Base-by-base conservation (phyloP, 345 rosid species). In the Sonneratia alba region DNA sequence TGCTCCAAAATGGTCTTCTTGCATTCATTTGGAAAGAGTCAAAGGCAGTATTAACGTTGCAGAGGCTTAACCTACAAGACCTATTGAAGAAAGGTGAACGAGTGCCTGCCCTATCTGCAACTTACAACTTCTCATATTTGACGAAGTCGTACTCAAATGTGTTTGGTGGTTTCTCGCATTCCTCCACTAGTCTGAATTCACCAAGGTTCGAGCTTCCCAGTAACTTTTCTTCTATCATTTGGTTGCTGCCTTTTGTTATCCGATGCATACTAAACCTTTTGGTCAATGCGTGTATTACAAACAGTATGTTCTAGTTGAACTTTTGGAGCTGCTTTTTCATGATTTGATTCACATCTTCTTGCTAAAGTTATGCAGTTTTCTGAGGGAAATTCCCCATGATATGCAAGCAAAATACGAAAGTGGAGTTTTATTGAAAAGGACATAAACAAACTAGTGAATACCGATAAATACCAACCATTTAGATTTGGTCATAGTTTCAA, bases 1-100 rank as follows among this genome's bases (percentile, higher is more conserved):
- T 87, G 40, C 83, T 85, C 72, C 79, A 83, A 67, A 79, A 87
- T 77, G 92, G 87, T 74, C 77, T 87, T 68, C 96, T 93, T 61
- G 91, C 88, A 72, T 92, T 92, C 73, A 77, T 88, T 67, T 92
- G 96, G 98, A 92, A 88, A 80, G 96, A 87, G 72, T 85, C 98
- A 13, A 83, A 77, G 76, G 85, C 66, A 71, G 86, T 88, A 70
- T 79, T 91, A 85, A 89, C 92, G 56, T 63, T 91, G 81, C 94
- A 89, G 83, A 84, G 92, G 79, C 85, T 91, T 73, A 78, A 86
- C 77, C 71, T 91, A 65, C 83, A 77, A 77, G 86, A 89, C 18
- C 91, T 91, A 75, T 79, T 91, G 84, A 91, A 79, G 83, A 91
- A 89, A 77, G 97, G 97, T 68, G 87, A 85, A 62, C 77, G 76